Percentiles rank a stretch among this genome's conserved stretches.
Evolutionary conservation across 805 yeast species (phyloP).

Genomic region (Monosporozyma siamensis): DNA sequence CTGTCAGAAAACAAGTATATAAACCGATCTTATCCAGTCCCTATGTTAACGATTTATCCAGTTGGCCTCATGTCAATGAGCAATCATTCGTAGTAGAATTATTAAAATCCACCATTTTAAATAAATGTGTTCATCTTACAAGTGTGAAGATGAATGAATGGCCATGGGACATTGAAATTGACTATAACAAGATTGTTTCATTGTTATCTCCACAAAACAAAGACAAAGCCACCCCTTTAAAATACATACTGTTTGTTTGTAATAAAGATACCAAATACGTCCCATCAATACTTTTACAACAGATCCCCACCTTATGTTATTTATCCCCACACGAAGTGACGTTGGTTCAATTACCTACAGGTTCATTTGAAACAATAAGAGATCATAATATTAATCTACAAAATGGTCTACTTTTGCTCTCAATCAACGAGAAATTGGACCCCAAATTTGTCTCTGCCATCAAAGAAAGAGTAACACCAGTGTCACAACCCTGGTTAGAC

Average conservation of each 20-base stretch:
- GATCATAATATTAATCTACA: constrained; percentile 6
- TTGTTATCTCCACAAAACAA: constrained; percentile 38
- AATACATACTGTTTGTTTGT: constrained; percentile 43
- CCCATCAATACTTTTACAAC: constrained; percentile 43
- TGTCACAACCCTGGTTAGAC: constrained; percentile 23
- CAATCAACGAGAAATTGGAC: constrained; percentile 16
- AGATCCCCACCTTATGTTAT: constrained; percentile 47
- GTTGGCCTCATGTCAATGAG: constrained; percentile 33
- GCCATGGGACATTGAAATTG: constrained; percentile 17
- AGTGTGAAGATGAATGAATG: constrained; percentile 8
- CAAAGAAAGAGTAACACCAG: constrained; percentile 10
- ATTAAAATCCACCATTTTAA: constrained; percentile 31
- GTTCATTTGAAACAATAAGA: constrained; percentile 14
- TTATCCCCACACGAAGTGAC: constrained; percentile 36
- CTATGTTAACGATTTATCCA: constrained; percentile 40
- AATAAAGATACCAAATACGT: constrained; percentile 38
- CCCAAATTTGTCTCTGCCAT: constrained; percentile 14
- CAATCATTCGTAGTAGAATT: constrained; percentile 32
- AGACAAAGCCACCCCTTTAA: background rate
- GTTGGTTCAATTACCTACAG: constrained; percentile 52
- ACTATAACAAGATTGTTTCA: constrained; percentile 45
- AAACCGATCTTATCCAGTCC: constrained; percentile 61
- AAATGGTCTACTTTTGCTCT: constrained; percentile 21
- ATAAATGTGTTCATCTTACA: constrained; percentile 27
- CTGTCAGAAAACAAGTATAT: constrained; percentile 43